A percentile compares a stretch with the other conserved stretches of the same genome.
phyloP scores from a whole-genome alignment of 2,329 filamentous ascomycete genomes.

The Phaeomoniella chlamydospora region DNA sequence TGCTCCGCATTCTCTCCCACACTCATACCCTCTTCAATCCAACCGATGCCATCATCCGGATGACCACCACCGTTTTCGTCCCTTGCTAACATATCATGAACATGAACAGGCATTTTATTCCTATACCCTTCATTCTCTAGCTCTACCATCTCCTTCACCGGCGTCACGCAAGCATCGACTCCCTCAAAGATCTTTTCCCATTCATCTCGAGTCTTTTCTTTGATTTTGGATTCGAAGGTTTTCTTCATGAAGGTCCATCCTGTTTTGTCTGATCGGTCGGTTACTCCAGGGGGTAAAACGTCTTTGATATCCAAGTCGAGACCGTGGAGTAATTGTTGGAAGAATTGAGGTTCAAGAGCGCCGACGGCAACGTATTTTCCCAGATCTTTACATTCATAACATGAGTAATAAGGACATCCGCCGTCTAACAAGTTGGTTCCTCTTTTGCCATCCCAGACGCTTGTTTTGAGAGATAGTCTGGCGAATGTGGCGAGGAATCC shows the following conservation, averaged over 20 bases:
- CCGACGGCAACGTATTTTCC: constrained; percentile 74
- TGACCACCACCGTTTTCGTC: constrained; percentile 37
- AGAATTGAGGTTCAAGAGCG: constrained; percentile 81
- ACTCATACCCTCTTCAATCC: constrained; percentile 41
- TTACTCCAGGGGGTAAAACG: constrained; percentile 22
- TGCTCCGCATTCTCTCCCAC: constrained; percentile 62
- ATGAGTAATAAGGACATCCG: constrained; percentile 78
- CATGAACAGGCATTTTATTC: constrained; percentile 27
- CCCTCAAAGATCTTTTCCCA: constrained; percentile 84
- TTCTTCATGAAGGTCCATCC: constrained; percentile 55
- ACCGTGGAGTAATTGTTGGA: constrained; percentile 49
- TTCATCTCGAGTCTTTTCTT: constrained; percentile 52
- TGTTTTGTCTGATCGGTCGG: constrained; percentile 38
- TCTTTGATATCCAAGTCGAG: constrained; percentile 41
- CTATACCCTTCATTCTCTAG: constrained; percentile 44
- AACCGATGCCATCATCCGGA: constrained; percentile 50
- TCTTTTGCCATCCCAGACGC: constrained; percentile 46
- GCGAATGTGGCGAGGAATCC: constrained; percentile 68
- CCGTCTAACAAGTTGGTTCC: constrained; percentile 72
- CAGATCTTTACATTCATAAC: constrained; percentile 67
- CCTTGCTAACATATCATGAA: constrained; percentile 55
- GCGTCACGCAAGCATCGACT: constrained; percentile 85
- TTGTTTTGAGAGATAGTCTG: constrained; percentile 49
- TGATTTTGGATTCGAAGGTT: constrained; percentile 51
- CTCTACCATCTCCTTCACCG: constrained; percentile 63